Base-by-base conservation (phyloP, 2,329 filamentous ascomycete genomes). In the Pseudogymnoascus sp. region DNA sequence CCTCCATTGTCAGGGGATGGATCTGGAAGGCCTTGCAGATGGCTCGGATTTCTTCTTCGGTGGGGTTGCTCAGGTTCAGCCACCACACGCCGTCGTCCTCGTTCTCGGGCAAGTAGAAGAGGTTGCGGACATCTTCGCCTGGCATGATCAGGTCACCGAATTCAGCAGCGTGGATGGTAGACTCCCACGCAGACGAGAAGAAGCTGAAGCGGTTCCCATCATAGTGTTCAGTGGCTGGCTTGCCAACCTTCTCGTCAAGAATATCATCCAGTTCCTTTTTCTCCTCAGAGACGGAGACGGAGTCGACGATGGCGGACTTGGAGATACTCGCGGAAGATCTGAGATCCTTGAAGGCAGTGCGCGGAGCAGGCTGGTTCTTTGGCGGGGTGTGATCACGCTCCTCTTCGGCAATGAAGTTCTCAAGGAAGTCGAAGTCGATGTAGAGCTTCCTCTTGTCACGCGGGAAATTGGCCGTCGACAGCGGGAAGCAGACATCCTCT, bases 1-100 rank as follows among this genome's bases (percentile, higher is more conserved):
- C 94, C 76, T 99, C 94, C 40, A 93, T 90, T 0, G 94, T 99
- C 75, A 99, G 79, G 35, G 93, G 93, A 76, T 99, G 94, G 62
- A 99, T 90, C 12, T 91, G 91, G 75, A 99, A 99, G 4, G 94
- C 92, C 72, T 92, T 92, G 79, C 91, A 96, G 66, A 99, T 88
- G 31, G 88, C 88, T 47, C 87, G 86, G 18, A 96, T 86, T 74
- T 97, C 94, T 64, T 93, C 92, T 71, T 92, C 90, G 0, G 88
- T 92, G 1, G 93, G 91, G 69, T 90, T 91, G 73, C 93, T 89
- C 73, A 97, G 88, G 71, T 99, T 96, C 60, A 99, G 82, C 94
- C 94, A 99, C 92, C 93, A 99, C n/a, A 96, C 92, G 70, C 93
- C 93, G 65, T 86, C 84, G 31, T 82, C 81, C 61, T 81, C 82